These are phyloP conservation scores for Naganishia friedmannii DNA, from an alignment of 768 basidiomycete genomes.

Conservation along the genomic window DNA sequence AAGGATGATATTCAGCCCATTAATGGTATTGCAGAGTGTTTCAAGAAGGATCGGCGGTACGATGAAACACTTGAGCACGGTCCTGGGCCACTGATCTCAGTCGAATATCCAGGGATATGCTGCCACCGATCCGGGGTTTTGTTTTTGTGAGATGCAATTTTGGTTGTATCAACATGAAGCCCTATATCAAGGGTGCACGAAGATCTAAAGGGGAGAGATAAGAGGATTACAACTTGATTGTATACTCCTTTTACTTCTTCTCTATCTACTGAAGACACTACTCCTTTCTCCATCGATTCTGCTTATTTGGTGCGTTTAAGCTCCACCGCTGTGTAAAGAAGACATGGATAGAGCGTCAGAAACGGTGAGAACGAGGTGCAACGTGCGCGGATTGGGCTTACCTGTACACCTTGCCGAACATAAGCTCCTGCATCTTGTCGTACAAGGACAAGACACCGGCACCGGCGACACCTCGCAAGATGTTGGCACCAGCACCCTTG, in stretches of 20 bases:
- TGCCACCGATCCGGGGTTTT: not conserved
- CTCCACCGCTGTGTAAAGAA: not conserved
- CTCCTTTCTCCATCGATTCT: not conserved
- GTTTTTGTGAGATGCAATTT: slow-evolving; percentile 22
- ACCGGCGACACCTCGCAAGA: slow-evolving; percentile 99
- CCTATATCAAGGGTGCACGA: not conserved
- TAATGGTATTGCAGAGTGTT: too few species aligned
- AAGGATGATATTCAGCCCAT: too few species aligned
- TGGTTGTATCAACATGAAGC: slow-evolving; percentile 23
- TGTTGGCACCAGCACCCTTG: slow-evolving; percentile 94
- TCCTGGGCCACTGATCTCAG: too few species aligned
- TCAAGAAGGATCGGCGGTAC: too few species aligned
- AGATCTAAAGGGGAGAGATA: slow-evolving; percentile 23
- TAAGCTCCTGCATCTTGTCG: slow-evolving; percentile 88
- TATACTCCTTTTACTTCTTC: slow-evolving; percentile 24
- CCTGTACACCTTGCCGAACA: slow-evolving; percentile 99
- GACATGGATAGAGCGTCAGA: not conserved
- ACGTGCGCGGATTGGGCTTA: slow-evolving; percentile 57
- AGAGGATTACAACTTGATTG: slow-evolving; percentile 27
- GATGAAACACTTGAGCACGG: too few species aligned
- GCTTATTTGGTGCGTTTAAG: slow-evolving; percentile 3
- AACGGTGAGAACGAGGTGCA: too few species aligned
- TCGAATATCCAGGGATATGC: not conserved
- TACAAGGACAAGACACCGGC: slow-evolving; percentile 98
- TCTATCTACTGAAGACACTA: slow-evolving; percentile 16